phyloP scores from a whole-genome alignment of 345 rosid species.

The Citrus glauca region DNA sequence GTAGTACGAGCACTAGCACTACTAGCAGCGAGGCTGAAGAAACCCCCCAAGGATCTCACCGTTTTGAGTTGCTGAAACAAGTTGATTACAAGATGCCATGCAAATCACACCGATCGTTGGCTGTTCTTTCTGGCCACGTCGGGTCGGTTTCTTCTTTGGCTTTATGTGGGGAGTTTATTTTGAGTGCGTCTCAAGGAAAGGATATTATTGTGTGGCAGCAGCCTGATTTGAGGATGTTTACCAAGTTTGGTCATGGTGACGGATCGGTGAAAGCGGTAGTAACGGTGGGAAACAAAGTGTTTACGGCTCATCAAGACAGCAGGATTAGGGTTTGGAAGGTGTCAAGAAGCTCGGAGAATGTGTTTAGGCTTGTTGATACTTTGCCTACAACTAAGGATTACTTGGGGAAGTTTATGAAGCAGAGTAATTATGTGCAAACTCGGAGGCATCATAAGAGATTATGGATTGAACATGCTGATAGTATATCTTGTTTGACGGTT shows the following conservation, averaged over 20 bases:
- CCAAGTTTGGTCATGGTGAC: constrained; percentile 90
- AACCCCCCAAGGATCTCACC: constrained; percentile 35
- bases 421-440: constrained; percentile 74
- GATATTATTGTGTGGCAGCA: constrained; percentile 98
- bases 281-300: constrained; percentile 59
- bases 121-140: constrained; percentile 70
- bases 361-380: constrained; percentile 69
- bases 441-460: constrained; percentile 61
- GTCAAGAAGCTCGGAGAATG: constrained; percentile 62
- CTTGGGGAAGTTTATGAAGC: constrained; percentile 76
- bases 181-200: constrained; percentile 90
- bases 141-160: constrained; percentile 90
- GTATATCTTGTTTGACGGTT: constrained; percentile 80
- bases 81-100: constrained; percentile 14
- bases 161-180: constrained; percentile 80
- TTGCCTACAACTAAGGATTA: constrained; percentile 85
- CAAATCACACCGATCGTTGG: constrained; percentile 52
- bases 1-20: constrained; percentile 23
- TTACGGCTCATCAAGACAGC: constrained; percentile 93
- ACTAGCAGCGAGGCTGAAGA: constrained; percentile 46
- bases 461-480: constrained; percentile 87
- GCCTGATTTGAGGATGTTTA: constrained; percentile 82
- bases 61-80: constrained; percentile 39
- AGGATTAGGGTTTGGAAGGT: constrained; percentile 87
- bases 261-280: constrained; percentile 86